Evolutionary conservation across 257 asterid genomes (phyloP), one percentile per base, ranked within the genome.

Genomic region (Solanum lycopersicoides): DNA sequence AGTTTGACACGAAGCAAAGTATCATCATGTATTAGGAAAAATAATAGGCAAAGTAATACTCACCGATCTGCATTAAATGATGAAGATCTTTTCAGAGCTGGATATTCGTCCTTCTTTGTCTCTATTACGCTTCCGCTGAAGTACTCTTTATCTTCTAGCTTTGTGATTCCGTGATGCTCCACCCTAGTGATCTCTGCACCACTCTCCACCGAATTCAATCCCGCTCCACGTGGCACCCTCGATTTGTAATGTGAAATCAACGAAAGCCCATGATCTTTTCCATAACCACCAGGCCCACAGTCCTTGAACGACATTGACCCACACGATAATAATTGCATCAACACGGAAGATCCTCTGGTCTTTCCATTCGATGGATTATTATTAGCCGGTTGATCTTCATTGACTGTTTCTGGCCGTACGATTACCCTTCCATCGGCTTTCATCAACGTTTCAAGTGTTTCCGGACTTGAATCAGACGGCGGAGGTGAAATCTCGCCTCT

Each of bases 401-500:
- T 87, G 76, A 50, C 87, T 5, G 88, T 25, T 66, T 83, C 95
- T 30, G 92, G 39, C 1, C 82, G 92, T 65, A 87, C 39, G 13
- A 89, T 84, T 65, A 89, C 30, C 83, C 92, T 91, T 0, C 94
- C 92, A 76, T 94, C 98, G 7, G 96, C 93, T 53, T 95, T 94
- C 93, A 95, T 90, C 72, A 96, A 73, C 12, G 94, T 91, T 39
- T 93, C 98, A 4, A 96, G 94, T 0, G 98, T 95, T 80, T 94
- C 98, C 3, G 98, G 98, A 85, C 99, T 95, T 11, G 99, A 96
- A 72, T 95, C 99, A 3, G 98, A 92, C 91, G 98, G 94, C 39
- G 92, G 98, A 3, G 98, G 97, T 20, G 98, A 93, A 89, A 96
- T 90, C 87, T 87, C 93, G 76, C 94, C 93, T 88, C 91, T 86